Evolutionary conservation across 257 asterid species (phyloP), one percentile per base, ranked within the genome.

Genomic region (Paulownia fortunei): DNA sequence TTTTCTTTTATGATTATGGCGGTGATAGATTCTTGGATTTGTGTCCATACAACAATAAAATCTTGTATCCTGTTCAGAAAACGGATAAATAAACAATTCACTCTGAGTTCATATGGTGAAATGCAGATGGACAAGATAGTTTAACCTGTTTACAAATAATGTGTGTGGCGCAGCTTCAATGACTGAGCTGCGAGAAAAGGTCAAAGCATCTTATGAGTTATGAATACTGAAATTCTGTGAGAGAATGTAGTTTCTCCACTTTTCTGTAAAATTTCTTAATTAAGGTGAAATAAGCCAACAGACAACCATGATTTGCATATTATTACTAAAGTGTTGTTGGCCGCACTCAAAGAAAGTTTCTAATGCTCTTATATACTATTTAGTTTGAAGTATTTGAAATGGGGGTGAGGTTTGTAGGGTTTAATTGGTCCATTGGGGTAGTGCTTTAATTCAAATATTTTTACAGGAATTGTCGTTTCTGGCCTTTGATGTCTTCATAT

Each of bases 1-100:
- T 70, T 39, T 47, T 39, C 9, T 70, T 12, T 39, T 77, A 77
- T 77, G 74, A 37, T 72, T 62, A 54, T 39, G 72, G 41, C 42
- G 3, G 63, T 13, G 18, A 6, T 65, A 9, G 41, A 16, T n/a
- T 19, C 1, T 18, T 18, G n/a, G 66, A 36, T 21, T 49, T 60
- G 26, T 51, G 64, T 32, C 58, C 34, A 10, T 47, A 60, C 77
- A 69, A 34, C 54, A 39, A 47, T 61, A 32, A 67, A 58, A 56
- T 46, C n/a, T 67, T 6, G 46, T 66, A 37, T 68, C 37, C 23
- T 75, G 54, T 16, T 21, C 27, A 16, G 23, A 36, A 61, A 0
- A 44, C n/a, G n/a, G n/a, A 47, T 10, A 19, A 32, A 46, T 32
- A 12, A 63, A 49, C 26, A n/a, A 13, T 26, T 26, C 64, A 27